Percentiles rank a stretch among this genome's conserved stretches.
Conservation (phyloP, 192 early-diverging fungal species). For the Mortierella antarctica region DNA sequence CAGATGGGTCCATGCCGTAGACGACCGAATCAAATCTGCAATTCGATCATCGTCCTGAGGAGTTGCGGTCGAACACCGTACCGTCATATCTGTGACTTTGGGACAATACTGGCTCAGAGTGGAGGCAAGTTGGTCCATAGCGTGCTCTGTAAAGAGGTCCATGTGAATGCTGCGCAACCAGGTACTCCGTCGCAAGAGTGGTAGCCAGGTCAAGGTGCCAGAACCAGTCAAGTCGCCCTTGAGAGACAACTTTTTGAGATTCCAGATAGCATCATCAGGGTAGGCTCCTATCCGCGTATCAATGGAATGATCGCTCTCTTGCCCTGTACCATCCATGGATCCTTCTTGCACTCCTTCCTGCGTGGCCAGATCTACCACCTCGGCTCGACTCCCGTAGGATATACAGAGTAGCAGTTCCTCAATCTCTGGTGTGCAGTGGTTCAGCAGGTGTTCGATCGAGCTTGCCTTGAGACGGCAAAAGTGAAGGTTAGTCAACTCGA, state of each 20-base stretch:
- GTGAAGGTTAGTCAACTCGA: conserved; percentile 27
- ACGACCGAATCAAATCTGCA: conserved; percentile 19
- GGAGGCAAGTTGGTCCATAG: conserved; percentile 5
- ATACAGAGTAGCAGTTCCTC: conserved; percentile 35
- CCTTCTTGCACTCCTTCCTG: not conserved
- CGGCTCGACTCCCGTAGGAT: conserved; percentile 32
- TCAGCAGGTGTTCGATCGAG: conserved; percentile 32
- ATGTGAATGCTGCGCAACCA: conserved; percentile 1
- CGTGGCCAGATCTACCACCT: not conserved
- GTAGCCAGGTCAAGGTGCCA: conserved; percentile 27
- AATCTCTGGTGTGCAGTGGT: conserved; percentile 18
- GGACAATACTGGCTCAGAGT: conserved; percentile 20
- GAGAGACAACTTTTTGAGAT: conserved; percentile 15
- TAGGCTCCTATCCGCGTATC: not conserved
- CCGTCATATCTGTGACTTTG: conserved; percentile 7
- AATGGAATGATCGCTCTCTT: not conserved
- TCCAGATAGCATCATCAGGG: not conserved
- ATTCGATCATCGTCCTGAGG: conserved; percentile 33
- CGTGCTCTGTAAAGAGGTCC: conserved; percentile 10
- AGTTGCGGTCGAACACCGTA: conserved; percentile 20
- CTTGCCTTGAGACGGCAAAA: conserved; percentile 14
- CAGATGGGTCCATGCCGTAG: conserved; percentile 10
- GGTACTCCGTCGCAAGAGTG: conserved; percentile 11
- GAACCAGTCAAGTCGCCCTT: conserved; percentile 30
- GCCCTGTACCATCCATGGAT: not conserved